phyloP scores from a whole-genome alignment of 2,329 filamentous ascomycete species.

The Hymenotorrendiella dingleyae region DNA sequence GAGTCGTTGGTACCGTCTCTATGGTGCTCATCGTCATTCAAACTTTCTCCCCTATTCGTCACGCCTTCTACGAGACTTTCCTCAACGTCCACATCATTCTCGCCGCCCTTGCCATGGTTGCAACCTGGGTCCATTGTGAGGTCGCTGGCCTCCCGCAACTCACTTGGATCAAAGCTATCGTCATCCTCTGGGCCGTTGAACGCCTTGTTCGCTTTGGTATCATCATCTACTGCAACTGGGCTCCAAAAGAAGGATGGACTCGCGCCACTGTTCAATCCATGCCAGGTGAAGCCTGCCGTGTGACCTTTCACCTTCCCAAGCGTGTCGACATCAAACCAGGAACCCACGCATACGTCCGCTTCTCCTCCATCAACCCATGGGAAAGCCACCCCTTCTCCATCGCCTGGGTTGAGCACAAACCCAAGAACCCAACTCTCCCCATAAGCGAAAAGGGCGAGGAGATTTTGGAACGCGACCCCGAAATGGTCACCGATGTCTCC shows the following conservation, averaged over 20 bases:
- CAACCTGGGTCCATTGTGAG: conserved; percentile 73
- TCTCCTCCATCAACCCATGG: conserved; percentile 60
- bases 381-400: conserved; percentile 76
- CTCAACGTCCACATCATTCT: conserved; percentile 78
- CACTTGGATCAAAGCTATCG: conserved; percentile 66
- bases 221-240: conserved; percentile 60
- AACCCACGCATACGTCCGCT: conserved; percentile 69
- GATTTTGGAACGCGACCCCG: conserved; percentile 17
- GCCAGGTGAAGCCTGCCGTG: conserved; percentile 62
- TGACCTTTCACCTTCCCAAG: conserved; percentile 64
- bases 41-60: conserved; percentile 73
- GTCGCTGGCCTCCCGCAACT: conserved; percentile 60
- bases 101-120: conserved; percentile 60
- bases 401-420: conserved; percentile 61
- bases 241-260: conserved; percentile 43
- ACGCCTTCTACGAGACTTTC: conserved; percentile 97
- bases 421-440: conserved; percentile 30
- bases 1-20: conserved; percentile 53
- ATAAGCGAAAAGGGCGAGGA: conserved; percentile 32
- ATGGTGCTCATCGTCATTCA: conserved; percentile 63
- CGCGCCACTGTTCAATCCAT: conserved; percentile 62
- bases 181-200: conserved; percentile 74
- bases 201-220: conserved; percentile 57
- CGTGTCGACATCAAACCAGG: conserved; percentile 62
- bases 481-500: conserved; percentile 52